phyloP scores from a whole-genome alignment of 2,329 filamentous ascomycete genomes.

The Fonsecaea erecta region DNA sequence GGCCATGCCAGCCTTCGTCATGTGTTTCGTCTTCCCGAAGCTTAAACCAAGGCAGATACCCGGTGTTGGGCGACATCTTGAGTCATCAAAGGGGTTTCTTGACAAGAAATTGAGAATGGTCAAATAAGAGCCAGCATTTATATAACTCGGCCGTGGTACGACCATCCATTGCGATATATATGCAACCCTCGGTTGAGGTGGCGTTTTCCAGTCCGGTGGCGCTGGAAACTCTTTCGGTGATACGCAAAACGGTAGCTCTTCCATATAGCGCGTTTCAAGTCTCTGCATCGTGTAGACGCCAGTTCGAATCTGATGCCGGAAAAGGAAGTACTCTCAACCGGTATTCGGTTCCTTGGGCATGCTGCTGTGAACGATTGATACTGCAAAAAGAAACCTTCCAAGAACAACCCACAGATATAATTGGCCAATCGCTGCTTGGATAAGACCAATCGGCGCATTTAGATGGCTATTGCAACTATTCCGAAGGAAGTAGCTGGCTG shows the following conservation, averaged over 20 bases:
- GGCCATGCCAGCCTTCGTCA: background rate
- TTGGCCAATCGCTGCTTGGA: background rate
- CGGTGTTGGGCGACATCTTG: constrained; percentile 9
- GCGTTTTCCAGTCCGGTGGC: background rate
- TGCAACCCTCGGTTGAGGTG: background rate
- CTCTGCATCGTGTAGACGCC: background rate
- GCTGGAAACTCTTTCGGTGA: background rate
- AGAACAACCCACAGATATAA: background rate
- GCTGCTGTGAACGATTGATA: background rate
- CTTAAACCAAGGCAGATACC: constrained; percentile 18
- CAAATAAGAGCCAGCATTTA: background rate
- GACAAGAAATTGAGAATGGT: background rate
- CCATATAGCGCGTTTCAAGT: background rate
- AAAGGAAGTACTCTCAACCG: background rate
- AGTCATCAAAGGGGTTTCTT: background rate
- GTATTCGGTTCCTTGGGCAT: background rate
- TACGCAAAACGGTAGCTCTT: constrained; percentile 24
- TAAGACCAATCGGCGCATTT: background rate
- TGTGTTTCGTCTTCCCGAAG: background rate
- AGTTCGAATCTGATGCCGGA: background rate
- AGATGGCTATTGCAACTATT: background rate
- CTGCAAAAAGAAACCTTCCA: background rate
- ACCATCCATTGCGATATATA: background rate
- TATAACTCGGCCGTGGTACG: background rate
- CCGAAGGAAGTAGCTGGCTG: constrained; percentile 2